Conservation (phyloP, 1,284 basidiomycete genomes). For the Cryptococcus floricola region DNA sequence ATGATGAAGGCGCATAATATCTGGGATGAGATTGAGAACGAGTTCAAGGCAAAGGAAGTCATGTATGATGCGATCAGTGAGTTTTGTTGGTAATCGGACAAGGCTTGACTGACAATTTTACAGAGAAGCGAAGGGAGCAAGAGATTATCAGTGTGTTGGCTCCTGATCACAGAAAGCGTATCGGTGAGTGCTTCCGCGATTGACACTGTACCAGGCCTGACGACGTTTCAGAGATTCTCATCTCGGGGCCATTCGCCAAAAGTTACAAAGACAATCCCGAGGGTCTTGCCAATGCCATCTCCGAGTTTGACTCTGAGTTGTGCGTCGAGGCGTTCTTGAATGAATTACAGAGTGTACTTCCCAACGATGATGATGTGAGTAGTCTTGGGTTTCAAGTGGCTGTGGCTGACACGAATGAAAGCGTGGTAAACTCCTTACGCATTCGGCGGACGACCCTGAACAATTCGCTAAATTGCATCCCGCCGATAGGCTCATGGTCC, state of each 20-base stretch:
- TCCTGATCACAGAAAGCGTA: constrained; percentile 80
- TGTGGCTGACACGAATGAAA: constrained; percentile 37
- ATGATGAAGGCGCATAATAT: constrained; percentile 79
- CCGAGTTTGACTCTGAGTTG: constrained; percentile 76
- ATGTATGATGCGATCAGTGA: constrained; percentile 55
- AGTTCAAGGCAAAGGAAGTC: constrained; percentile 94
- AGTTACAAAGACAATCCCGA: constrained; percentile 65
- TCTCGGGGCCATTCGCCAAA: constrained; percentile 67
- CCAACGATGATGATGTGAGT: constrained; percentile 78
- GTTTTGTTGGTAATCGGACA: constrained; percentile 6
- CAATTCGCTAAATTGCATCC: constrained; percentile 86
- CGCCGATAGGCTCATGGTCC: constrained; percentile 93
- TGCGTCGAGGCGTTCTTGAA: constrained; percentile 83
- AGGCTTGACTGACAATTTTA: constrained; percentile 3
- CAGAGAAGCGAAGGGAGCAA: constrained; percentile 70
- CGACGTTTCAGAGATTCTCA: constrained; percentile 69
- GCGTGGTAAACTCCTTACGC: constrained; percentile 87
- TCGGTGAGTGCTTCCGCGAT: constrained; percentile 58
- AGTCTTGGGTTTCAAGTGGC: neutral
- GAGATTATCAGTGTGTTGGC: constrained; percentile 88
- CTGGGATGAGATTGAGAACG: constrained; percentile 95
- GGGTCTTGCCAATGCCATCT: constrained; percentile 74
- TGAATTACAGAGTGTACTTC: constrained; percentile 78
- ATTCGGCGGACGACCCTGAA: constrained; percentile 64
- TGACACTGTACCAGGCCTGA: constrained; percentile 2